Evolutionary conservation across 2,329 filamentous ascomycete species (phyloP), one percentile per base, ranked within the genome.

Genomic region (Nemania sp.): DNA sequence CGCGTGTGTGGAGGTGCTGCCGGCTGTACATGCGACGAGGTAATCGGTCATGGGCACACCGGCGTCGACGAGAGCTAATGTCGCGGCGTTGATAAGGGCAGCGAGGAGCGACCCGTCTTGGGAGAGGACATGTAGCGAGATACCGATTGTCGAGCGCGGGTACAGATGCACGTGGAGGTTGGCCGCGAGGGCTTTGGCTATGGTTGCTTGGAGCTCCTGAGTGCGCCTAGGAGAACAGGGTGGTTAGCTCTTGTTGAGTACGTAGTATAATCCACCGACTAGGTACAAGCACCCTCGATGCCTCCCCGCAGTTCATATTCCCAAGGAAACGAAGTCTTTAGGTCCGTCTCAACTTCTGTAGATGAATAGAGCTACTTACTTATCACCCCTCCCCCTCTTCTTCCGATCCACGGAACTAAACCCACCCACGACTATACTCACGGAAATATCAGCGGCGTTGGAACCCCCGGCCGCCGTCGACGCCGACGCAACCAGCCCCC

Each of bases 21-120:
- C 96, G 0, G 93, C 92, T 0, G 94, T 97, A 81, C 93, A 97
- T 5, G 94, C 93, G 24, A 90, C 90, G 2, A 98, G 88, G 78
- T 98, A 97, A 77, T 97, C 93, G 2, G 90, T 89, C 94, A 98
- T 98, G 26, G 96, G 96, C 22, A 99, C 91, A 60, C 96, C 96
- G 0, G 96, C 96, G 78, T 99, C 96, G 70, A 98, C 91, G 24
- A 98, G 88, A 0, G 96, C 96, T 13, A 99, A 88, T 0, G 95
- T 97, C 0, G 92, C 89, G 3, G 96, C 96, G 77, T 99, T 99
- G 73, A 98, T 85, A 53, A 95, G 93, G 0, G 94, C 92, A 0
- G 95, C 94, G 22, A 99, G 89, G 2, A 98, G 86, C 0, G 92
- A 94, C 29, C 96, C 96, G 79, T 99, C 96, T 73, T 97, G 91